Base-by-base conservation (phyloP, 441 rosid species). In the Gossypium gossypioides region DNA sequence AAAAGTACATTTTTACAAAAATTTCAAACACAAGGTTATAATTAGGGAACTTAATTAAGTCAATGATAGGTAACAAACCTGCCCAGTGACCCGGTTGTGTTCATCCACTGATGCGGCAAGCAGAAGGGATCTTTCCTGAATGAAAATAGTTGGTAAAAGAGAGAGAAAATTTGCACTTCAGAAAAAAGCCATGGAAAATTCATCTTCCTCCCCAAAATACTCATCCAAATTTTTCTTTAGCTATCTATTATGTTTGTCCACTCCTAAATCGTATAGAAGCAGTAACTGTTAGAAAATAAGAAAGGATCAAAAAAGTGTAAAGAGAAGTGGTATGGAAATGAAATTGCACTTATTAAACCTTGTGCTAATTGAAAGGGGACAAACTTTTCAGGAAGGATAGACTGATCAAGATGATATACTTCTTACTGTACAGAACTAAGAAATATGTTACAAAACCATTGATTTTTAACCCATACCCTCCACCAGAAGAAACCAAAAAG, bases 101-200 rank as follows among this genome's bases (percentile, higher is more conserved):
- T 92, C 97, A 81, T 91, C 96, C 56, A 70, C 76, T 68, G 89
- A 77, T 29, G 80, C 74, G 63, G 85, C 81, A 73, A 84, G 75
- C 74, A 81, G 79, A 69, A 77, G 74, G 69, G 91, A 86, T 74
- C 91, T 86, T 75, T 91, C 99, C 99, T 95, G 95, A 68, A 51
- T 9, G 46, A 68, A 68, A 67, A 67, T 7, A 68, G 72, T 51
- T 29, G 6, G 72, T 22, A 67, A 67, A 15, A 57, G 66, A 63
- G 62, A 65, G 57, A 46, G 75, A 74, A 37, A 68, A 72, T 42
- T 15, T 62, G 66, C n/a, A 71, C 66, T 57, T 76, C 50, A 80
- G 73, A 78, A 58, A 48, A 82, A 6, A 44, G 29, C 13, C 24
- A n/a, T 16, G 3, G 22, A 3, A 22, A 60, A 44, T 4, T 15